A percentile compares a stretch with the other conserved stretches of the same genome.
Conservation (phyloP, 2,329 filamentous ascomycete species). For the Cercospora sesami region DNA sequence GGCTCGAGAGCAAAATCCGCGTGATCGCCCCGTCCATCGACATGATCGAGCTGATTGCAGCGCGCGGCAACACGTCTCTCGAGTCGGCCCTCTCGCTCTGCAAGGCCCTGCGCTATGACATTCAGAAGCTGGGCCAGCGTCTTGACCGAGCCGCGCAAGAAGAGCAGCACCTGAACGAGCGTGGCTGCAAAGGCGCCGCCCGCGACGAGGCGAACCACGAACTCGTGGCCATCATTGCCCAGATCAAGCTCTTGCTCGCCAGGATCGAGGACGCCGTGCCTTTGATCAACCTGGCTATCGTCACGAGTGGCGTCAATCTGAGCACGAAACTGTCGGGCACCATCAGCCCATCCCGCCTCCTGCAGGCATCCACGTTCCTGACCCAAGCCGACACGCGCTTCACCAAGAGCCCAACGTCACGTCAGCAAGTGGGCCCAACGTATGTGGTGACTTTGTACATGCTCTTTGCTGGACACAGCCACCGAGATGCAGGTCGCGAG, state of each 20-base stretch:
- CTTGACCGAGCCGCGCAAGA: slow-evolving; percentile 68
- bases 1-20: slow-evolving; percentile 84
- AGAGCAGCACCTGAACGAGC: slow-evolving; percentile 55
- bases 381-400: slow-evolving; percentile 86
- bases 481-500: slow-evolving; percentile 58
- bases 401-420: slow-evolving; percentile 59
- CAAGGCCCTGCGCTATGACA: slow-evolving; percentile 78
- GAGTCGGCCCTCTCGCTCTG: slow-evolving; percentile 83
- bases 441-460: slow-evolving; percentile 92
- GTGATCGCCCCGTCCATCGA: slow-evolving; percentile 89
- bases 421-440: slow-evolving; percentile 80
- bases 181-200: slow-evolving; percentile 50
- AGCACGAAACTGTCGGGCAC: slow-evolving; percentile 75
- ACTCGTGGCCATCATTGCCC: slow-evolving; percentile 67
- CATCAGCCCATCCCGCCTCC: slow-evolving; percentile 83
- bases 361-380: slow-evolving; percentile 90
- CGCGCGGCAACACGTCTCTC: slow-evolving; percentile 73
- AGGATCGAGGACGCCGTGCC: slow-evolving; percentile 91
- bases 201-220: slow-evolving; percentile 62
- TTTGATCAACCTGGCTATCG: slow-evolving; percentile 88
- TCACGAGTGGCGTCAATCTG: slow-evolving; percentile 84
- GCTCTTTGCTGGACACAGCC: slow-evolving; percentile 80
- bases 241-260: slow-evolving; percentile 72
- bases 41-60: slow-evolving; percentile 83
- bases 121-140: slow-evolving; percentile 73